Conservation (phyloP, 129 eudicot genomes). For the Deinandra increscens region DNA sequence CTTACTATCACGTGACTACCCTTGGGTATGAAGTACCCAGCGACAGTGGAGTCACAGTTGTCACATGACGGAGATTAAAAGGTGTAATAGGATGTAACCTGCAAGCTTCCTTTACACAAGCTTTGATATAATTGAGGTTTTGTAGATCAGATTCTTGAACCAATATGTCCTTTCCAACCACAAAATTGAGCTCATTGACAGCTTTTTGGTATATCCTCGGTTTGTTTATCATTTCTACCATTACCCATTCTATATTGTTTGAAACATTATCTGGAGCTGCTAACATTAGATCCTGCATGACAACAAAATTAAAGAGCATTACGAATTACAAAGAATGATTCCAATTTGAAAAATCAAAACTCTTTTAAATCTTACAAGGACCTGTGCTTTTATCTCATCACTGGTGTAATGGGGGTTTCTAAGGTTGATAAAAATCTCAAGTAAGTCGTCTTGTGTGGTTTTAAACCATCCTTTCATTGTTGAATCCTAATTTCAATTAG, state of each 20-base stretch:
- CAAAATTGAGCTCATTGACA: not conserved
- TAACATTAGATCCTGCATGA: not conserved
- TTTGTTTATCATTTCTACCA: not conserved
- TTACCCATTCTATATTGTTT: not conserved
- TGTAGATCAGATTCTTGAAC: slow-evolving; percentile 5
- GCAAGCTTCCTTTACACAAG: not conserved
- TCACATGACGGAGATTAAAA: not conserved
- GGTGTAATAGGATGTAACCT: not conserved
- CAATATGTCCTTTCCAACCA: not conserved
- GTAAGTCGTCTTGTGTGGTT: not conserved
- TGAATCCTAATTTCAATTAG: slow-evolving; percentile 3
- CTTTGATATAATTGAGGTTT: not conserved
- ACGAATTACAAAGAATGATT: not conserved
- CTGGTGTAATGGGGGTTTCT: not conserved
- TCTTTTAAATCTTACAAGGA: not conserved
- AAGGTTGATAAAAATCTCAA: not conserved
- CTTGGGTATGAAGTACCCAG: not conserved
- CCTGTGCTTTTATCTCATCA: not conserved
- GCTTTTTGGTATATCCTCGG: not conserved
- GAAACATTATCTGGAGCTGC: not conserved
- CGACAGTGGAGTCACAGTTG: not conserved
- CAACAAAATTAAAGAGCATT: not conserved
- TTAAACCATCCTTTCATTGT: not conserved
- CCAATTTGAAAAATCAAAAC: not conserved
- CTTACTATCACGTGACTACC: too few relatives aligned